Evolutionary conservation across 176 grass and related monocot species (phyloP).

Genomic region (Eleusine coracana): DNA sequence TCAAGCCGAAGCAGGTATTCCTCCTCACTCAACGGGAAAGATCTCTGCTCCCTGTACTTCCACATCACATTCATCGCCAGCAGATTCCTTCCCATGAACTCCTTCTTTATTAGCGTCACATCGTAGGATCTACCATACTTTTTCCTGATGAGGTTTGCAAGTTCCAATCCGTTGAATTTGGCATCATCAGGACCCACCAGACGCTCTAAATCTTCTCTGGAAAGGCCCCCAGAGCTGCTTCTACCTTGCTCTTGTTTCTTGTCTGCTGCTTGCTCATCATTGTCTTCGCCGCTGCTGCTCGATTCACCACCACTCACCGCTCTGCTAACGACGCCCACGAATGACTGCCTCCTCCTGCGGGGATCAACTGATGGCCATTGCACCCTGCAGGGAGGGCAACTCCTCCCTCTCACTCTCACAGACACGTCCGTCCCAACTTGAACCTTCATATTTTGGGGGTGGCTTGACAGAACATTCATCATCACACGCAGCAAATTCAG

Average conservation of each 20-base stretch:
- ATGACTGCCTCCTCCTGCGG: background rate
- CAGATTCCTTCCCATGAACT: conserved; percentile 91
- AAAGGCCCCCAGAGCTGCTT: conserved; percentile 6
- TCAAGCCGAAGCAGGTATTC: conserved; percentile 94
- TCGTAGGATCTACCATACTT: conserved; percentile 96
- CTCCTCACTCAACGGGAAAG: conserved; percentile 96
- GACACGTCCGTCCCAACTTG: conserved; percentile 36
- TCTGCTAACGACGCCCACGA: conserved; percentile 16
- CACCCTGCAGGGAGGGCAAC: background rate
- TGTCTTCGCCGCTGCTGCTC: conserved; percentile 37
- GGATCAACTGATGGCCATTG: conserved; percentile 21
- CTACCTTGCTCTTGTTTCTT: conserved; percentile 51
- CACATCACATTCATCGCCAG: conserved; percentile 99
- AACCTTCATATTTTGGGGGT: conserved; percentile 37
- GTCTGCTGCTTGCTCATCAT: conserved; percentile 15
- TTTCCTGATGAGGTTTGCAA: conserved; percentile 83
- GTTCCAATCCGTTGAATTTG: conserved; percentile 71
- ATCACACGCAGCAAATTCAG: conserved; percentile 14
- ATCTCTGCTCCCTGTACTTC: conserved; percentile 96
- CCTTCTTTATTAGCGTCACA: conserved; percentile 82
- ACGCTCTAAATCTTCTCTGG: conserved; percentile 69
- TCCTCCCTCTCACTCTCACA: conserved; percentile 20
- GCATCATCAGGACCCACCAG: conserved; percentile 65
- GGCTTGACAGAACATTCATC: conserved; percentile 54
- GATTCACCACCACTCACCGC: conserved; percentile 45